Base-by-base conservation (phyloP, 192 early-diverging fungal genomes). In the Dissophora ornata region DNA sequence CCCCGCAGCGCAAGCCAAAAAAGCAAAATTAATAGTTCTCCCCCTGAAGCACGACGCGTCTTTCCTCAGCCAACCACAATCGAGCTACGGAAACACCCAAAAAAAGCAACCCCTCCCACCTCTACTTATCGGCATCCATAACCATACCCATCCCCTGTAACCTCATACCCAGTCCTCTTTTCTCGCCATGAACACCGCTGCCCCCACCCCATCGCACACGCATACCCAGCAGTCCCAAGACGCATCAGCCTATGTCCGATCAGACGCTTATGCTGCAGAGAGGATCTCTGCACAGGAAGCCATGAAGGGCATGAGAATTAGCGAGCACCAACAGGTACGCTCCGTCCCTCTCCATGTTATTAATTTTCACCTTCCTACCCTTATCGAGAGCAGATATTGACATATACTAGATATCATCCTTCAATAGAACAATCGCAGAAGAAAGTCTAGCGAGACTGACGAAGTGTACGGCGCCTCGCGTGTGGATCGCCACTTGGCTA, bases 291-390 rank as follows among this genome's bases (percentile, higher is more conserved):
- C 71, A 24, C 71, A 75, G 24, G 71, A 75, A 33, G 71, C 71
- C 13, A 75, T 75, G 71, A 75, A 67, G 44, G 57, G 57, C 42
- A 75, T 75, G 71, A 56, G 63, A 29, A 75, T 75, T 48, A 75
- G 63, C 22, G 71, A 75, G 36, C 44, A 62, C 26, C 42, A 61
- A 4, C 62, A 75, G 62, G 63, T 75, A 64, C 40, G 38, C 10
- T 18, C 34, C n/a, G n/a, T n/a, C n/a, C n/a, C n/a, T n/a, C n/a
- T n/a, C n/a, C n/a, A n/a, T n/a, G n/a, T n/a, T n/a, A n/a, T n/a
- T n/a, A n/a, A n/a, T n/a, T n/a, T n/a, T n/a, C n/a, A n/a, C n/a
- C n/a, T n/a, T n/a, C n/a, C n/a, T n/a, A n/a, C n/a, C n/a, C n/a
- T n/a, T n/a, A n/a, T n/a, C n/a, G n/a, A n/a, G n/a, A n/a, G n/a